Base-by-base conservation (phyloP, 495 filamentous ascomycete genomes). In the Alectoria sarmentosa region DNA sequence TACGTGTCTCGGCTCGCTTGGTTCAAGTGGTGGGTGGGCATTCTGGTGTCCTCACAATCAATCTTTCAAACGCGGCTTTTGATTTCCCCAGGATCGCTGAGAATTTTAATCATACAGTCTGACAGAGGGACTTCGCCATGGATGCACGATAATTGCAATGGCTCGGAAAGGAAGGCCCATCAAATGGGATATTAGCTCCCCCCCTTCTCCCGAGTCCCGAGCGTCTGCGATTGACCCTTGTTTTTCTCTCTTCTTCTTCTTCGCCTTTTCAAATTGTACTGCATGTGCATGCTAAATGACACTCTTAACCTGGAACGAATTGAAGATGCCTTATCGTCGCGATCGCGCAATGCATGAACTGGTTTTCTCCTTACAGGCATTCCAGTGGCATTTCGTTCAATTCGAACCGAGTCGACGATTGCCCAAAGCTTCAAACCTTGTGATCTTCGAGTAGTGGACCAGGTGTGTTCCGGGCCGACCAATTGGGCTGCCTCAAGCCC, bases 401-500 rank as follows among this genome's bases (percentile, higher is more conserved):
- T 38, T 58, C 2, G 34, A 58, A 17, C 23, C 56, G 56, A 58
- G 56, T 13, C 3, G 56, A 58, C 30, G 44, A 23, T 32, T 30
- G 39, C 17, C 30, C 17, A 8, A 3, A 0, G 23, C 21, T 34
- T 26, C 23, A 28, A 5, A n/a, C n/a, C n/a, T n/a, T n/a, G n/a
- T 30, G 48, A 52, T 52, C 48, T 52, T 52, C 52, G 19, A 30
- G 48, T 54, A 62, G 56, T 37, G 36, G 17, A 37, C 30, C 34
- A 30, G 32, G 57, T 54, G 58, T 64, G 42, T 44, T 60, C 63
- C 63, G 63, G 63, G 42, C 63, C 63, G 63, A 65, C 63, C 63
- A 65, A 59, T 65, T 63, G 52, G 62, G 63, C 63, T 65, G 56
- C 52, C 46, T 65, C 26, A 65, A 60, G 63, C 63, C 63, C 63